Base-by-base conservation (phyloP, 1,284 basidiomycete genomes). In the Sporisorium iseilematis-ciliati region DNA sequence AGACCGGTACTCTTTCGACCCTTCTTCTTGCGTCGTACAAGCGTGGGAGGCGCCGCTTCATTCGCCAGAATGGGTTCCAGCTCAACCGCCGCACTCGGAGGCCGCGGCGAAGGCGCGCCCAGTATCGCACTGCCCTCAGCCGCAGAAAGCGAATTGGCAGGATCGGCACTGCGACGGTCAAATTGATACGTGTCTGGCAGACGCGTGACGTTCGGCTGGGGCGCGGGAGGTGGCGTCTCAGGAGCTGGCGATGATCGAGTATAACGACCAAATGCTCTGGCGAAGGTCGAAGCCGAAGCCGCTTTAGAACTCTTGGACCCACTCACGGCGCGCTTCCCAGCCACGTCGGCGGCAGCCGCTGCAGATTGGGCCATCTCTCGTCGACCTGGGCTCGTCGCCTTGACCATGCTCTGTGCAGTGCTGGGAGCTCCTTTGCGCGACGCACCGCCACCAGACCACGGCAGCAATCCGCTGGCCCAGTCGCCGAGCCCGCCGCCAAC, bases 1-100 rank as follows among this genome's bases (percentile, higher is more conserved):
- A 57, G 7, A 4, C 53, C 40, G 1, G 23, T 42, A 38, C 63
- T 69, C 48, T 69, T 66, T 10, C 63, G 40, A 18, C 60, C 60
- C 51, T 73, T 77, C 25, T 56, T 69, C 49, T 56, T 72, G 42
- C 69, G 69, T 10, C 65, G 64, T 14, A 69, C 42, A 29, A 89
- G 85, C 0, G 89, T 89, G 0, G 96, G 96, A 1, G 96, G 95
- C 75, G 94, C 92, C 7, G 91, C 89, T 31, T 90, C 92, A 11
- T 90, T 90, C 0, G 93, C 93, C 25, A 96, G 92, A 77, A 98
- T 97, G 1, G 92, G 92, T 65, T 94, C 92, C 10, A 99, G 88
- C 46, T 96, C 93, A 4, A 97, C 94, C 0, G 92, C 92, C 1
- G 86, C 86, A 10, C 85, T 85, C 16, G 86, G 86, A 42, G 81